Evolutionary conservation across 1,139 yeast species (phyloP), one percentile per base, ranked within the genome.

Genomic region (Scheffersomyces stambukii): DNA sequence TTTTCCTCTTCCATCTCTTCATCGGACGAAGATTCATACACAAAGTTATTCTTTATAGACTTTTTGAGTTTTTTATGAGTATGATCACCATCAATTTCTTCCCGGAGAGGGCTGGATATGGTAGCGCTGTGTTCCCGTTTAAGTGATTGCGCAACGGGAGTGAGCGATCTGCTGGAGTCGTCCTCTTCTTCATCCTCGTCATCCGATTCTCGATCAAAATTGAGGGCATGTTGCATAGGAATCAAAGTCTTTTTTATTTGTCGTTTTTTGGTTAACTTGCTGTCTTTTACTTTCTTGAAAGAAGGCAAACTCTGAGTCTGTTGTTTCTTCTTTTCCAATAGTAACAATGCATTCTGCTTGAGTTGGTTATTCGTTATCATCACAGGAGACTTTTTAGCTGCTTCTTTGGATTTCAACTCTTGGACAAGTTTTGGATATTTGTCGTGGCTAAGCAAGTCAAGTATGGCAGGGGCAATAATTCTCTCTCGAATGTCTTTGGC

Each of bases 171-270:
- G 33, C 70, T 65, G 4, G 32, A 28, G 1, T 57, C 66, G 19
- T 60, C 69, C 12, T 52, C 60, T 5, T 64, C 73, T 4, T 72
- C 79, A 3, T 32, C 36, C 9, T 27, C 33, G n/a, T 34, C 37
- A 4, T 57, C 71, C 29, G 63, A 60, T 5, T 59, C 62, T 21
- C 63, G 54, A 31, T 67, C 73, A 37, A 60, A 74, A 43, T 83
- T 81, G 38, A 83, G 68, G 1, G 80, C 75, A 56, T 83, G 91
- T 31, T 79, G 81, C 78, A 82, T 70, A 1, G 93, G 94, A 25
- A 79, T 54, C 29, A 64, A 43, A 19, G 46, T 49, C 39, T 50
- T 54, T 46, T 52, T 49, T 25, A 29, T 40, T 28, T 38, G 43
- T 36, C 35, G 43, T 31, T 29, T 27, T 21, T 10, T 35, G 32